A percentile compares a stretch with the other conserved stretches of the same genome.
phyloP scores from a whole-genome alignment of 1,284 basidiomycete species.

The Mycena sp. region DNA sequence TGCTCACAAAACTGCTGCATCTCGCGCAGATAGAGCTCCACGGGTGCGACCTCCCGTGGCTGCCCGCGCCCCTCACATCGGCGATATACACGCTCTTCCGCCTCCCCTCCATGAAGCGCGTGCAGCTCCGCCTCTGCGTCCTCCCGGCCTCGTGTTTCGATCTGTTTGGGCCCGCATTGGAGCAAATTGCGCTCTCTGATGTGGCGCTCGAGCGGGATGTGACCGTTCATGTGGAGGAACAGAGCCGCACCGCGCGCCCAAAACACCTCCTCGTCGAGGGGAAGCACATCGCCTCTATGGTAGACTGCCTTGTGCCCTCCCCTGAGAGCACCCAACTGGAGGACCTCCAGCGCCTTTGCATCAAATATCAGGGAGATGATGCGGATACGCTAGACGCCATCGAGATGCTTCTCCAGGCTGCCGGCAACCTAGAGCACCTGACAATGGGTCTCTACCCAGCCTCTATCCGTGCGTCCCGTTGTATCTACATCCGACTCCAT shows the following conservation, averaged over 20 bases:
- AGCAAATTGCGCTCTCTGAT: constrained; percentile 16
- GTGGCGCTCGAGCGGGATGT: constrained; percentile 13
- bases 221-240: background rate
- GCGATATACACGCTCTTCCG: constrained; percentile 19
- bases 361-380: constrained; percentile 15
- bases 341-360: constrained; percentile 7
- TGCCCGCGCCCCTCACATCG: constrained; percentile 9
- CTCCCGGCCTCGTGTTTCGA: constrained; percentile 13
- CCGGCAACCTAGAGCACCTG: constrained; percentile 4
- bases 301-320: constrained; percentile 18
- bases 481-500: background rate
- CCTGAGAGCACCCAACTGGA: constrained; percentile 7
- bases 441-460: constrained; percentile 10
- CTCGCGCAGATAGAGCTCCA: constrained; percentile 13
- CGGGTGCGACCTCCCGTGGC: constrained; percentile 18
- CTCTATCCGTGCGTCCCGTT: background rate
- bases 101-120: constrained; percentile 12
- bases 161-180: constrained; percentile 14
- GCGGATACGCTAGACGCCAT: background rate
- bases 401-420: constrained; percentile 11
- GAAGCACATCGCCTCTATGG: constrained; percentile 2
- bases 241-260: background rate
- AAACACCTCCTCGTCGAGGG: constrained; percentile 15
- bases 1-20: constrained; percentile 12
- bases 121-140: constrained; percentile 14